Conservation (phyloP, 1,284 basidiomycete genomes). For the Salmacisia buchloeana region DNA sequence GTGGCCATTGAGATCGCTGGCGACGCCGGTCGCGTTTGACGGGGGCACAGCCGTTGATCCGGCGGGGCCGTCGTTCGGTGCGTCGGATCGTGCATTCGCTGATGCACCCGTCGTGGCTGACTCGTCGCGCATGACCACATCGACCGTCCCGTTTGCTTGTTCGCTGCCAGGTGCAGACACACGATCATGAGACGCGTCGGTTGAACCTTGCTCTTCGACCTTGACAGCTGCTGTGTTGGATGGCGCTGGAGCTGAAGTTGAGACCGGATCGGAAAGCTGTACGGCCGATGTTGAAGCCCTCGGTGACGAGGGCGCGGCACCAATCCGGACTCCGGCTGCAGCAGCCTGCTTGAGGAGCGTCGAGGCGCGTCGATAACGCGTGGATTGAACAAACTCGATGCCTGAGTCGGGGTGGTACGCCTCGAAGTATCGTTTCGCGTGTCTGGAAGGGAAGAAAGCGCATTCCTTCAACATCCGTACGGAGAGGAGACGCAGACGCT, state of each 20-base stretch:
- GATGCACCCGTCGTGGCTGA: neutral
- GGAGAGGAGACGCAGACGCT: neutral
- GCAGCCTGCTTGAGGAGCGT: neutral
- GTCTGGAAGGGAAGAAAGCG: slow-evolving; percentile 11
- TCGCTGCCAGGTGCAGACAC: too few species aligned
- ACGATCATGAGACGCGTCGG: too few species aligned
- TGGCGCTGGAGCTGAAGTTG: neutral
- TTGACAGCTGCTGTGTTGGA: neutral
- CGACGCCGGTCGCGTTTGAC: neutral
- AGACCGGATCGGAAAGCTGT: neutral
- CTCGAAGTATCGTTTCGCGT: slow-evolving; percentile 46
- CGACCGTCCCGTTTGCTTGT: neutral
- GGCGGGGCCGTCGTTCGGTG: neutral
- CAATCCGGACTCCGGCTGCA: neutral
- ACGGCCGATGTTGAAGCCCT: neutral
- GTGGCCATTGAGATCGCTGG: neutral
- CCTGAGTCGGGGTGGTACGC: slow-evolving; percentile 46
- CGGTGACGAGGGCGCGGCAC: neutral
- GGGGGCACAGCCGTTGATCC: too few species aligned
- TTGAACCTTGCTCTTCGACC: neutral
- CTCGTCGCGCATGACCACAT: neutral
- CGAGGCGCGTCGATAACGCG: slow-evolving; percentile 31
- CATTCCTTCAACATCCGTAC: neutral
- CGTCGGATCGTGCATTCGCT: neutral
- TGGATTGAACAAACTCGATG: slow-evolving; percentile 45